Evolutionary conservation across 495 filamentous ascomycete species (phyloP).

Genomic region (Aspergillus sclerotioniger): DNA sequence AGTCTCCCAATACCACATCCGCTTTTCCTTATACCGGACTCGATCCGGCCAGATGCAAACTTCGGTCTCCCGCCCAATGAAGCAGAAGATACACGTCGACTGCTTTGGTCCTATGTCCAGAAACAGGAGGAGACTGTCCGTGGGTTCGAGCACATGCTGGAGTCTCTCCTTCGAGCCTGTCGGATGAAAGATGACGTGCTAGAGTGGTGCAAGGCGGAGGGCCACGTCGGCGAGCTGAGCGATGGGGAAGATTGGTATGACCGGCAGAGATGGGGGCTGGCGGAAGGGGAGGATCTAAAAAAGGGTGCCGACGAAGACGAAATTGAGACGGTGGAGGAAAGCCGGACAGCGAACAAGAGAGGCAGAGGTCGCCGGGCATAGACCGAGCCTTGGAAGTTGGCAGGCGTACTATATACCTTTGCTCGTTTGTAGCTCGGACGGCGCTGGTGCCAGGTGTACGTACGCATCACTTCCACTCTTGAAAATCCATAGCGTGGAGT

Average conservation of each 20-base stretch:
- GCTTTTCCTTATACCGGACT: constrained; percentile 73
- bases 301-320: constrained; percentile 94
- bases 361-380: constrained; percentile 41
- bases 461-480: constrained; percentile 2
- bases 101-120: constrained; percentile 84
- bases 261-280: constrained; percentile 80
- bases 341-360: constrained; percentile 72
- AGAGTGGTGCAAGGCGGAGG: constrained; percentile 87
- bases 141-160: constrained; percentile 70
- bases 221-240: constrained; percentile 79
- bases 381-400: not conserved
- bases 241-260: constrained; percentile 98
- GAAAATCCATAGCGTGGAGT: constrained; percentile 26
- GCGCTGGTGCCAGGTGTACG: too few species aligned
- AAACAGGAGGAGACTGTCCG: constrained; percentile 95
- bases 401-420: not conserved
- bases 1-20: constrained; percentile 67
- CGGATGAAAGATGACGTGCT: constrained; percentile 75
- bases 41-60: constrained; percentile 70
- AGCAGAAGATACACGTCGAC: constrained; percentile 82
- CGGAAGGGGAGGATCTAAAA: constrained; percentile 69
- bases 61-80: constrained; percentile 76
- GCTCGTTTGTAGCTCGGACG: constrained; percentile 3
- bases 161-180: constrained; percentile 72
- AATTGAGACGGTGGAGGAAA: constrained; percentile 67